Evolutionary conservation across 768 basidiomycete genomes (phyloP).

Genomic region (Russula dissimulans): DNA sequence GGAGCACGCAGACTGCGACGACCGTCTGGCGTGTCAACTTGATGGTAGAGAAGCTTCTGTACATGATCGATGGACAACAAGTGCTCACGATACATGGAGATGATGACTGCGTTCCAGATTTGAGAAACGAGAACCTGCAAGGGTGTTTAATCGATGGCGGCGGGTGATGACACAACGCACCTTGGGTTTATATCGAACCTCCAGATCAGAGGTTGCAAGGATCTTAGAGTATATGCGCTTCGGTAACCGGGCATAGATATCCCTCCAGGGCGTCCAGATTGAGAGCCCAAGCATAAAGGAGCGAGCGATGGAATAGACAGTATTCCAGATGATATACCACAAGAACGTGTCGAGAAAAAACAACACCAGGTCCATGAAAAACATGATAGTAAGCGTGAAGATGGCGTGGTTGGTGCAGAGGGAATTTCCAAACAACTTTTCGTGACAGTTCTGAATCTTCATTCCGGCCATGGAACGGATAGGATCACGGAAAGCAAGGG

Average conservation of each 20-base stretch:
- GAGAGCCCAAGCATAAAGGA: slow-evolving; percentile 88
- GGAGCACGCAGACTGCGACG: slow-evolving; percentile 90
- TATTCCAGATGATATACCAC: slow-evolving; percentile 99
- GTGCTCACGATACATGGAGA: slow-evolving; percentile 99
- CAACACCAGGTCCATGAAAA: slow-evolving; percentile 92
- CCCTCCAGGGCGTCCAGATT: slow-evolving; percentile 99
- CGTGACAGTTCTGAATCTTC: slow-evolving; percentile 86
- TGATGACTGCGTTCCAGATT: slow-evolving; percentile 99
- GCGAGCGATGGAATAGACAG: slow-evolving; percentile 80
- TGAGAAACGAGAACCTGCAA: slow-evolving; percentile 89
- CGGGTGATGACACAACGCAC: slow-evolving; percentile 32
- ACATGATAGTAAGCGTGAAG: slow-evolving; percentile 96
- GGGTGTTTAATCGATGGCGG: neutral
- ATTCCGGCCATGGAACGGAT: slow-evolving; percentile 94
- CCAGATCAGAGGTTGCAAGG: slow-evolving; percentile 90
- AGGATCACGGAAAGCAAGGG: slow-evolving; percentile 86
- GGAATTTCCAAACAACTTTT: slow-evolving; percentile 74
- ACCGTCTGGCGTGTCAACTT: slow-evolving; percentile 81
- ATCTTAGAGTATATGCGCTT: slow-evolving; percentile 97
- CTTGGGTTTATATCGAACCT: slow-evolving; percentile 99
- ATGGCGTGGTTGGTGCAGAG: slow-evolving; percentile 91
- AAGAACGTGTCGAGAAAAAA: slow-evolving; percentile 99
- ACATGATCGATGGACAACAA: slow-evolving; percentile 98
- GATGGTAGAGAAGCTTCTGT: slow-evolving; percentile 95
- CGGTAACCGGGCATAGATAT: slow-evolving; percentile 91